These are phyloP conservation scores for Cymbidium sinense DNA, from an alignment of 106 monocot genomes.

Conservation along the genomic window DNA sequence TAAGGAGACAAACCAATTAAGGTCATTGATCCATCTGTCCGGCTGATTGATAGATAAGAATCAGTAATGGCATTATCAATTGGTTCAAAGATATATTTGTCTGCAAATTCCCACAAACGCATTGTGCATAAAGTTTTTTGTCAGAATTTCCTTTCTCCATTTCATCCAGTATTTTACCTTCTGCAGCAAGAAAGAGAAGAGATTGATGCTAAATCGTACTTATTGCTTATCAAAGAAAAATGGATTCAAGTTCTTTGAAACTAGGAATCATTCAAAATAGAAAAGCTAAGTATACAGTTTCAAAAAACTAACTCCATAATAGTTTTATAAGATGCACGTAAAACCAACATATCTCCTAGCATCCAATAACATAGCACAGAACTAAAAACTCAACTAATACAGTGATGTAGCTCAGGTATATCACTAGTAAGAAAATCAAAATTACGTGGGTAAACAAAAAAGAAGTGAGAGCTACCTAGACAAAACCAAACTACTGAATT, in stretches of 20 bases:
- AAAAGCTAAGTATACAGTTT: neutral
- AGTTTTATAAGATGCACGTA: neutral
- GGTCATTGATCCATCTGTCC: slow-evolving; percentile 62
- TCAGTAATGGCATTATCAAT: slow-evolving; percentile 40
- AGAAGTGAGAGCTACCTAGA: neutral
- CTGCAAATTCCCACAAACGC: slow-evolving; percentile 78
- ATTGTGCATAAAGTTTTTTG: slow-evolving; percentile 49
- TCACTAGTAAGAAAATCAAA: neutral
- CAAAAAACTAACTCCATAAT: neutral
- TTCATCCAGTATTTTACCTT: slow-evolving; percentile 3
- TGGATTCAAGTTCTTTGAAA: neutral
- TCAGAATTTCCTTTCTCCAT: slow-evolving; percentile 9
- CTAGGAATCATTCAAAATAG: neutral
- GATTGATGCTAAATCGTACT: neutral
- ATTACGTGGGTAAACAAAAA: neutral
- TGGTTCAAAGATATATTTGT: slow-evolving; percentile 73
- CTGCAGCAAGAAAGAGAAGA: neutral
- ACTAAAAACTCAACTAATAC: neutral
- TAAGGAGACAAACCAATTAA: slow-evolving; percentile 42
- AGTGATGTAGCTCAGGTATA: neutral
- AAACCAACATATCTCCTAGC: neutral
- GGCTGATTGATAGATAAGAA: slow-evolving; percentile 55
- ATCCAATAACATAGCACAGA: neutral
- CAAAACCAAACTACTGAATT: neutral
- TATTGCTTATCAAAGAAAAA: neutral